Percentiles rank a stretch among this genome's conserved stretches.
Evolutionary conservation across 306 rosid species (phyloP).

Genomic region (Parietaria judaica): DNA sequence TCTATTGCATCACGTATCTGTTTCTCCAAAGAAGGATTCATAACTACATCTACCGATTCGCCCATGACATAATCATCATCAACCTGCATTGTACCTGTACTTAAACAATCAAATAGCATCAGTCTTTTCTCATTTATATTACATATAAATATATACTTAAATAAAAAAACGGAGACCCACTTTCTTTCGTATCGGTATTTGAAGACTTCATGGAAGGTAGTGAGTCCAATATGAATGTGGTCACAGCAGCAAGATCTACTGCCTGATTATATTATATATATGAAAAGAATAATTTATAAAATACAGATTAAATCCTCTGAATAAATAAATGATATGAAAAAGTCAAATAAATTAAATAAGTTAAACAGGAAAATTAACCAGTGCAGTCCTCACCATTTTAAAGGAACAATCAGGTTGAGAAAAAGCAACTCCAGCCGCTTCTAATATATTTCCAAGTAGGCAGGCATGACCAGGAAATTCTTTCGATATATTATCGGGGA

Average conservation of each 20-base stretch:
- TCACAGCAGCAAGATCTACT: conserved; percentile 68
- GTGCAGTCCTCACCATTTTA: conserved; percentile 53
- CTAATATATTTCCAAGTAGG: conserved; percentile 86
- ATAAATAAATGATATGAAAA: too few relatives aligned
- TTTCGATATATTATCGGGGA: conserved; percentile 62
- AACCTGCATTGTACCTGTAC: conserved; percentile 49
- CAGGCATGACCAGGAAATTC: conserved; percentile 89
- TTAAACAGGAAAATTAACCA: background rate
- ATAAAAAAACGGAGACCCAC: conserved; percentile 27
- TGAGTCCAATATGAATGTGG: conserved; percentile 66
- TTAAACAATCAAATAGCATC: conserved; percentile 8
- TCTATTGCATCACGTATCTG: conserved; percentile 76
- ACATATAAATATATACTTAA: background rate
- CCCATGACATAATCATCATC: conserved; percentile 56
- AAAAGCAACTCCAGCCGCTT: conserved; percentile 66
- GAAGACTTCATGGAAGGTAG: conserved; percentile 64
- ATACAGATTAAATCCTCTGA: background rate
- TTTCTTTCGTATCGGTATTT: conserved; percentile 33
- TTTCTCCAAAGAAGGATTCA: conserved; percentile 58
- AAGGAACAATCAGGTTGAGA: conserved; percentile 76
- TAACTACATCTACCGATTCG: conserved; percentile 43
- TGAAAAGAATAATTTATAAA: background rate
- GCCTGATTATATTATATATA: conserved; percentile 46
- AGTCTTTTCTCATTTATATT: background rate
- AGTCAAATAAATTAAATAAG: background rate